Evolutionary conservation across 2,329 filamentous ascomycete genomes (phyloP), one percentile per base, ranked within the genome.

Genomic region (Monascus ruber): DNA sequence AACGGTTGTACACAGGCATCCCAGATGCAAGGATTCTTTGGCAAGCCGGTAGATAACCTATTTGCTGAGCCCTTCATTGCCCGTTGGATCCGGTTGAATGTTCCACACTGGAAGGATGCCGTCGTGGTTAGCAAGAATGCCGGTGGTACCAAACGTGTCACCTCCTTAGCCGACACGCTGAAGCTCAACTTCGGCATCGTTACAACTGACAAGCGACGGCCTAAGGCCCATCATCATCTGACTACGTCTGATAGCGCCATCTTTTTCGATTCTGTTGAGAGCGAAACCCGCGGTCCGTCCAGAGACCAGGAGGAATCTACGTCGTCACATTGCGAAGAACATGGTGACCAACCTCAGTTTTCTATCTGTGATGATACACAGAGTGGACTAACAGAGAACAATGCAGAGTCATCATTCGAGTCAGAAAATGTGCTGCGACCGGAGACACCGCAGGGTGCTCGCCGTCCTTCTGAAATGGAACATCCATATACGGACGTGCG

Each of bases 21-120:
- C n/a, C 91, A 96, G 69, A 96, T 96, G 86, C 91, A 98, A 67
- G 91, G 91, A 42, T 98, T 98, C 69, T 98, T 98, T 74, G 85
- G 85, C 57, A 94, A 89, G 52, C 91, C 91, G 0, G 89, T 98
- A 43, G 91, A 98, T 65, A 96, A 98, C 58, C 79, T 98, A 38
- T 86, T 94, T 53, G 91, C 91, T 37, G 91, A 98, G 62, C 89
- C 91, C 10, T 75, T 96, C 47, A 86, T 98, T 54, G 87, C 89
- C 39, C 83, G 86, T 52, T 98, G 91, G 91, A 94, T 98, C 54
- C 81, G 83, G 44, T 78, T 82, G 60, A 91, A 95, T 57, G 82
- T 98, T 31, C 72, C 77, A 9, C 78, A 83, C 47, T 98, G 91
- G 91, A 78, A 73, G 45, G 60, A 95, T 50, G 87, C 86, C 6